Evolutionary conservation across 2,329 filamentous ascomycete genomes (phyloP), one percentile per base, ranked within the genome.

Genomic region (Penicillium sp.): DNA sequence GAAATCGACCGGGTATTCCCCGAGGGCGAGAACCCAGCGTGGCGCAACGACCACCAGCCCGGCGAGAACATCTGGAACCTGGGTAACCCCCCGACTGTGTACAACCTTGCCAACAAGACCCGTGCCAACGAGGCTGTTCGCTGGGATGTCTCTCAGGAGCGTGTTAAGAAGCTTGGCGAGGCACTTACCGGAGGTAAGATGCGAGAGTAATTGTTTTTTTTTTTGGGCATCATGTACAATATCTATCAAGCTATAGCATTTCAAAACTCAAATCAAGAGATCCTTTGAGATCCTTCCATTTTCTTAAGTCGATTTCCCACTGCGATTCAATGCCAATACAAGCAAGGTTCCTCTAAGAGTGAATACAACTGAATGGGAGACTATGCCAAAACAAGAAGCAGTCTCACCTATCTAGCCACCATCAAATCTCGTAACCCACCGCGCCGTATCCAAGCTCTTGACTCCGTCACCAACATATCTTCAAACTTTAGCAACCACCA

Each of bases 1-100:
- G 84, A 86, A 63, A 87, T 97, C 56, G 89, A 95, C 23, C 78
- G 82, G 62, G 81, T 88, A n/a, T 99, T 97, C 77, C 83, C 85
- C 17, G 85, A 86, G 27, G 81, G 85, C 61, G 76, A 73, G 77
- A 77, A 77, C 60, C 65, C 68, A 25, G 74, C 71, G 41, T 78
- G 73, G 73, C 73, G 58, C 64, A 81, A 63, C 67, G 78, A 77
- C 71, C 76, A 70, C 50, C 68, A 67, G 50, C 57, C 66, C n/a
- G 76, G 75, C 49, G 69, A 73, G 45, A 83, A 81, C 61, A 74
- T 85, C 55, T 85, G 83, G 83, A 80, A 80, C 63, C 57, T 75
- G 64, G 77, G 77, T 17, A 62, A 70, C 19, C 81, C 80, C 37
- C 81, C 80, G 25, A 76, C 70, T 25, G 67, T 77, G 33, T 41